Evolutionary conservation across 2,329 filamentous ascomycete species (phyloP), one percentile per base, ranked within the genome.

Genomic region (Lizonia empirigonia): DNA sequence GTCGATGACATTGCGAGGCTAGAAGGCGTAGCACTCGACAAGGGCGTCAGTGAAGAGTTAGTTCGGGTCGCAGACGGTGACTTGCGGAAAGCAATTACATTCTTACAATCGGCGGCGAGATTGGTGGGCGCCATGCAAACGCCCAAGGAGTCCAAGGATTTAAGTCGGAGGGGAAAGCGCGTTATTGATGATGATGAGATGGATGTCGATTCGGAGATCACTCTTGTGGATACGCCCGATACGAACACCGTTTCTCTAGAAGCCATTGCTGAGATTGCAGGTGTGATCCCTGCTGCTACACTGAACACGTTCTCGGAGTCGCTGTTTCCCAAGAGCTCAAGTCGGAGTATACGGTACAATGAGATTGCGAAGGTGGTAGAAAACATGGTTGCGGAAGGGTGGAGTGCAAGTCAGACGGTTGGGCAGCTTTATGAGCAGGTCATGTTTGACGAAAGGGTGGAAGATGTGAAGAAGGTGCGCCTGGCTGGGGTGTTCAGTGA

Each of bases 1-100:
- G 77, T 99, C 10, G 84, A 88, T 64, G 85, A 91, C 45, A 99
- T 99, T 74, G 91, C 94, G 1, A 76, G 79, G 44, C 80, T 86
- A 35, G 94, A 99, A 73, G 85, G 85, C 1, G 87, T 99, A 5
- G 77, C 73, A 32, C 75, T 97, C 24, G 90, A 91, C 55, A 80
- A 87, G 8, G 92, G 91, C 0, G 92, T 91, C 0, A 78, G 94
- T 15, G 89, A 96, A 60, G 87, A 90, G 24, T 77, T 99, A 52
- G 91, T 99, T 59, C 82, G 84, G 56, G 95, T 91, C 62, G 91
- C 90, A 48, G 94, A 99, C 65, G 94, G 95, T 32, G 95, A 99
- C 80, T 74, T 99, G 75, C 82, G 95, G 73, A 96, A 96, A 71
- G 93, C 94, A 1, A 97, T 99, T 64, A 99, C 94, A 0, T 97